Conservation (phyloP, 108 stramenopile genomes). For the Nannochloropsis granulata region DNA sequence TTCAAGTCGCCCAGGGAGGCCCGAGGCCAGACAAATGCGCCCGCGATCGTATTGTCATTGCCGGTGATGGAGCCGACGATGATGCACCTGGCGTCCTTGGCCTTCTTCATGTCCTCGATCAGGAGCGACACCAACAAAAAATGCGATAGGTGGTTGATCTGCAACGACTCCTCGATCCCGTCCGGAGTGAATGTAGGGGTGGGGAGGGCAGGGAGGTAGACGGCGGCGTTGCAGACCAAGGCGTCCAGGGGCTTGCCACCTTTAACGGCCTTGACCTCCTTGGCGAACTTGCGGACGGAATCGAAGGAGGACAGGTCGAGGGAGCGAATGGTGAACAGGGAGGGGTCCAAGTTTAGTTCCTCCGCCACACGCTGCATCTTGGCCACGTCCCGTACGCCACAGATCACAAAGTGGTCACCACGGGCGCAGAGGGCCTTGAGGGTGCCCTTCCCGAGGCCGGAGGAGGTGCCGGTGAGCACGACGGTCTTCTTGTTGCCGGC, state of each 20-base stretch:
- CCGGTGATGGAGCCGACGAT: slow-evolving; percentile 88
- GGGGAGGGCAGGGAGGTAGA: slow-evolving; percentile 76
- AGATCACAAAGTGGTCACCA: slow-evolving; percentile 76
- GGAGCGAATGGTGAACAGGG: slow-evolving; percentile 51
- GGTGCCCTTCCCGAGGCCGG: slow-evolving; percentile 65
- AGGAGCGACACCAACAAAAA: slow-evolving; percentile 66
- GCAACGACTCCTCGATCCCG: slow-evolving; percentile 81
- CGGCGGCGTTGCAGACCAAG: slow-evolving; percentile 91
- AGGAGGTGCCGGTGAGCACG: slow-evolving; percentile 72
- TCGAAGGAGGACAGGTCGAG: slow-evolving; percentile 75
- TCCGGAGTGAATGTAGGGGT: slow-evolving; percentile 77
- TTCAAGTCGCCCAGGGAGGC: slow-evolving; percentile 76
- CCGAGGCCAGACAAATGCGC: slow-evolving; percentile 70
- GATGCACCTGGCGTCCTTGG: slow-evolving; percentile 65
- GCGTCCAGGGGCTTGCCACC: slow-evolving; percentile 56
- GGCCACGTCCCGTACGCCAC: slow-evolving; percentile 75
- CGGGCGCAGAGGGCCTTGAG: slow-evolving; percentile 60
- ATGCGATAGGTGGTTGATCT: slow-evolving; percentile 79
- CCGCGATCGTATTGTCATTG: slow-evolving; percentile 79
- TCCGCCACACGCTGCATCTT: slow-evolving; percentile 23
- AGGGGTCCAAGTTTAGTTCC: slow-evolving; percentile 15
- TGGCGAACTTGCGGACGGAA: slow-evolving; percentile 71
- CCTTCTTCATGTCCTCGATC: slow-evolving; percentile 69
- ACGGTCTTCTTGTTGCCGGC: slow-evolving; percentile 54
- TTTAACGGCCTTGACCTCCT: slow-evolving; percentile 87